Percentiles rank a stretch among this genome's conserved stretches.
These are phyloP conservation scores for Aureobasidium pullulans DNA, from an alignment of 2,329 filamentous ascomycete genomes.

Conservation along the genomic window DNA sequence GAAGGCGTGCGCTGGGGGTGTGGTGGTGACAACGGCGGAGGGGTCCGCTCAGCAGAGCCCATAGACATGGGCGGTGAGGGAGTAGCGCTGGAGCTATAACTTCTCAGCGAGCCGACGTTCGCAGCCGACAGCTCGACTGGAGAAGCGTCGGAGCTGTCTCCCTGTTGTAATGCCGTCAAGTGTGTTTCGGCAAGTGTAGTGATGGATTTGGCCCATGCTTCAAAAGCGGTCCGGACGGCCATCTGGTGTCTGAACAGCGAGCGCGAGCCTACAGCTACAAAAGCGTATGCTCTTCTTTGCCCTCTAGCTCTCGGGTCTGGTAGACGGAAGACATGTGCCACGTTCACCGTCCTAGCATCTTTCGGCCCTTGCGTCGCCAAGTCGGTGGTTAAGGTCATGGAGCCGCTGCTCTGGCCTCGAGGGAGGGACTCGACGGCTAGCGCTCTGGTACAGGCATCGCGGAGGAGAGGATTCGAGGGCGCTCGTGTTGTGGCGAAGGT, in stretches of 20 bases:
- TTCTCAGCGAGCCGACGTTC: not conserved
- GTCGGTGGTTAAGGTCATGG: conserved; percentile 8
- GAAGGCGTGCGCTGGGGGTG: not conserved
- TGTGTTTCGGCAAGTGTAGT: not conserved
- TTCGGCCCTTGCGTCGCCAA: not conserved
- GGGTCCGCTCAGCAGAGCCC: not conserved
- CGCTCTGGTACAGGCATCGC: conserved; percentile 6
- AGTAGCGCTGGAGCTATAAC: conserved; percentile 4
- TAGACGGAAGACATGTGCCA: conserved; percentile 10
- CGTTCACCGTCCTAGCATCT: conserved; percentile 4
- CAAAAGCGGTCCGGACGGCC: conserved; percentile 3
- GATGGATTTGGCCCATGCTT: conserved; percentile 7
- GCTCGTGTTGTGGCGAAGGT: conserved; percentile 3
- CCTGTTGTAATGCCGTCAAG: not conserved
- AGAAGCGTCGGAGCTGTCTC: not conserved
- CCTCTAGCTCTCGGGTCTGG: conserved; percentile 13
- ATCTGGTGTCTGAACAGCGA: conserved; percentile 1
- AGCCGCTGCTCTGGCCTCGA: not conserved
- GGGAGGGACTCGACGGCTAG: conserved; percentile 11
- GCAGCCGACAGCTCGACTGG: not conserved
- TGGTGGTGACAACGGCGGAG: not conserved
- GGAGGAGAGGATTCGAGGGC: conserved; percentile 7
- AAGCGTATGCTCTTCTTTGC: conserved; percentile 9
- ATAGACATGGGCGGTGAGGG: conserved; percentile 9
- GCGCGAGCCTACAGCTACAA: conserved; percentile 7